Conservation (phyloP, 768 basidiomycete species). For the Lyophyllum semitale region DNA sequence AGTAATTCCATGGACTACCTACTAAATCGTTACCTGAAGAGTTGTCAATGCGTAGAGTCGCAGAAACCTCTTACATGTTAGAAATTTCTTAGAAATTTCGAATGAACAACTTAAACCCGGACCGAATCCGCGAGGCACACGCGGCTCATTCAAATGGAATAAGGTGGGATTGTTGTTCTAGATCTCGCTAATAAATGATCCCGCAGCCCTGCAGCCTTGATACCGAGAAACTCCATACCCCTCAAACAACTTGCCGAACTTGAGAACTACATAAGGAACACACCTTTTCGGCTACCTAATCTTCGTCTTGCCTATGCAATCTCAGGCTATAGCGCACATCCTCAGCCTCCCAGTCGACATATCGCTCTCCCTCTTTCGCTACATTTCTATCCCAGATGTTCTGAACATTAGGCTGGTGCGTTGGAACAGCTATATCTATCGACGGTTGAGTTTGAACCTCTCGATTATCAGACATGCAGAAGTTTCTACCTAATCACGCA, state of each 20-base stretch:
- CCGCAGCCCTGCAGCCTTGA: neutral
- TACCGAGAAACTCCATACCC: neutral
- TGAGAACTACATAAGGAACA: too few species aligned
- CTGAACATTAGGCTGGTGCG: constrained; percentile 50
- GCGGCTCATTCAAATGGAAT: constrained; percentile 12
- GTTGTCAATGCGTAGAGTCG: neutral
- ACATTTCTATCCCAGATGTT: constrained; percentile 43
- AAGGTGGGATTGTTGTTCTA: neutral
- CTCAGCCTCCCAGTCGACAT: constrained; percentile 50
- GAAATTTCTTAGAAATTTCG: neutral
- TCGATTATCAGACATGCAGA: constrained; percentile 46
- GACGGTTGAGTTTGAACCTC: neutral
- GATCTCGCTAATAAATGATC: neutral
- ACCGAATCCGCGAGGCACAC: constrained; percentile 17
- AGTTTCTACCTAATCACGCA: constrained; percentile 42
- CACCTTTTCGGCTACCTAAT: too few species aligned
- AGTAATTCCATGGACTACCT: too few species aligned
- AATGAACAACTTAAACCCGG: too few species aligned
- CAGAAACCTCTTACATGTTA: neutral
- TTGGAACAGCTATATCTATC: neutral
- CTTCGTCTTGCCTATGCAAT: too few species aligned
- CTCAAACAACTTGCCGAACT: neutral
- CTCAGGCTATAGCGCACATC: constrained; percentile 12
- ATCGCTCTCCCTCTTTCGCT: constrained; percentile 41
- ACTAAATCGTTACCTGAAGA: neutral